phyloP scores from a whole-genome alignment of 179 eudicot genomes.

The Camellia oleifera region DNA sequence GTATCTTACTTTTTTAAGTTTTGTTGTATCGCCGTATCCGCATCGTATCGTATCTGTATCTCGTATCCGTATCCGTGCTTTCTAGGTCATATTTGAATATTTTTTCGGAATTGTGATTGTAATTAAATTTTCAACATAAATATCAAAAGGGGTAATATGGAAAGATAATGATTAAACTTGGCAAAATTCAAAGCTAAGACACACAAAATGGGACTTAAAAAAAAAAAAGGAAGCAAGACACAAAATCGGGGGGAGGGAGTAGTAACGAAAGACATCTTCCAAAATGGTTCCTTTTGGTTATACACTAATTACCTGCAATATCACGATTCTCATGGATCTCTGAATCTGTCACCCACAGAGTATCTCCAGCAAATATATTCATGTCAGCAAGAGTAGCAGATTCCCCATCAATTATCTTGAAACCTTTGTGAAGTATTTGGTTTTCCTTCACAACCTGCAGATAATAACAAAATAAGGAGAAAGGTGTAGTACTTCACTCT shows the following conservation, averaged over 20 bases:
- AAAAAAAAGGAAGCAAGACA: too few species aligned
- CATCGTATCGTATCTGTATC: too few species aligned
- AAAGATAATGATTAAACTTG: neutral
- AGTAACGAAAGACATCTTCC: neutral
- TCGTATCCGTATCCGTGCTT: too few species aligned
- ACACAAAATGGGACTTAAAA: neutral
- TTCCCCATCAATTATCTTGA: conserved; percentile 74
- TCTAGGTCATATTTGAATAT: neutral
- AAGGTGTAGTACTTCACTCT: neutral
- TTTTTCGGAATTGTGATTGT: neutral
- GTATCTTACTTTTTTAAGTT: too few species aligned
- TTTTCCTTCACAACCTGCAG: conserved; percentile 97
- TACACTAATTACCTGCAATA: conserved; percentile 70
- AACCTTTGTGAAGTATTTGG: conserved; percentile 88
- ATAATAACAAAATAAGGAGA: conserved; percentile 9
- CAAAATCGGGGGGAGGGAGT: neutral
- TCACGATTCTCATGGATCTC: conserved; percentile 93
- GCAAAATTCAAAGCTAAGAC: neutral
- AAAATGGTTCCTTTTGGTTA: neutral
- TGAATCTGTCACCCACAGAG: conserved; percentile 93
- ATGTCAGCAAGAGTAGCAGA: conserved; percentile 75
- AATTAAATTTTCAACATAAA: too few species aligned
- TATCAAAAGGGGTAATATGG: neutral
- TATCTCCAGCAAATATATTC: conserved; percentile 85
- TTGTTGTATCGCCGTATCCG: too few species aligned